Base-by-base conservation (phyloP, 177 flowering plant genomes). In the Vitis hybrid region DNA sequence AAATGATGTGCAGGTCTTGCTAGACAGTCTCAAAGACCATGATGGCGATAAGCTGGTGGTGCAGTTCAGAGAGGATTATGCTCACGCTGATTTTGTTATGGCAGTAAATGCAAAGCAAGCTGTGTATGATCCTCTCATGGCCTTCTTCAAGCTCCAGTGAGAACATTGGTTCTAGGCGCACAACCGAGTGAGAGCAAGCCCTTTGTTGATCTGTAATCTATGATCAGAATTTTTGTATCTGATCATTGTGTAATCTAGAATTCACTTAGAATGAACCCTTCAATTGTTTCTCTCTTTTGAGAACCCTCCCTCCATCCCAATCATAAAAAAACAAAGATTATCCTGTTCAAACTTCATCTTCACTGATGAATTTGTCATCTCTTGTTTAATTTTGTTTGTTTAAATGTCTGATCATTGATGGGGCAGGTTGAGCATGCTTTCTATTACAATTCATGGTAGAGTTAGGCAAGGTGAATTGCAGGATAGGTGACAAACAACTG, bases 71-170 rank as follows among this genome's bases (percentile, higher is more conserved):
- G 72, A 83, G 4, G 83, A 89, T 34, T 94, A 89, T 66, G 96
- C 96, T 66, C 98, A 94, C 82, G 85, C 84, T 0, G 98, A 94
- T 77, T 92, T 82, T 68, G 80, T 90, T 10, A 76, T 92, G 79
- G 94, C 78, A 23, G 77, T 72, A 0, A 86, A 83, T 80, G 96
- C 94, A 19, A 89, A 90, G 60, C 75, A 88, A 71, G 61, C 74
- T 56, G 88, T 94, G 7, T 92, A 89, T 61, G 69, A 83, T 66
- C 90, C 89, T 73, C 49, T 93, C 14, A 81, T 88, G 64, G 75
- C 79, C 15, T 93, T 93, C 79, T 88, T 93, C 62, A 75, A 63
- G 34, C 80, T 64, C 12, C 78, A 82, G 4, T 81, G 77, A 77
- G 5, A 14, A 13, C 34, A 19, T 65, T 9, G 5, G 21, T 66